phyloP scores from a whole-genome alignment of 176 grass and related monocot genomes.

The Carex parvula region DNA sequence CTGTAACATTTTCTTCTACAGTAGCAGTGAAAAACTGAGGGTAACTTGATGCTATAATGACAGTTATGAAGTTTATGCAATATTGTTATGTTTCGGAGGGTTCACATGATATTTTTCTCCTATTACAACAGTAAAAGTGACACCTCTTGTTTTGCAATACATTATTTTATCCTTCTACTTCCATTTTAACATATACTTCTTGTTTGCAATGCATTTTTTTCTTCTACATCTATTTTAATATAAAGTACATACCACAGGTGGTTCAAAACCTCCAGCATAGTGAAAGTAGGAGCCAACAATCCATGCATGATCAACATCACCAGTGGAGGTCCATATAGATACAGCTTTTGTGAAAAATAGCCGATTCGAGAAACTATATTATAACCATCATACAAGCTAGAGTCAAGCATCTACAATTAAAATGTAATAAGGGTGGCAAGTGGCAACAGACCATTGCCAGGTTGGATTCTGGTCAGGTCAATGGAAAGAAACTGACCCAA shows the following conservation, averaged over 20 bases:
- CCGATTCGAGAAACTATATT: slow-evolving; percentile 81
- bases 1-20: background rate
- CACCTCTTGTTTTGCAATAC: background rate
- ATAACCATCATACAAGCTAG: background rate
- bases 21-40: background rate
- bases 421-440: background rate
- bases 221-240: background rate
- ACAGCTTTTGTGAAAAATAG: slow-evolving; percentile 96
- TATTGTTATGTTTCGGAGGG: background rate
- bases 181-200: background rate
- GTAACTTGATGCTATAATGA: background rate
- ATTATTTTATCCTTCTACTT: background rate
- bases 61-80: background rate
- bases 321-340: slow-evolving; percentile 97
- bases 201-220: background rate
- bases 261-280: slow-evolving; percentile 82
- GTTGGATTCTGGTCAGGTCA: background rate
- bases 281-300: slow-evolving; percentile 93
- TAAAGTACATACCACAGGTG: slow-evolving; percentile 45
- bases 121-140: background rate
- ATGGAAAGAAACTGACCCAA: background rate
- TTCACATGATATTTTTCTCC: background rate
- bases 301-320: slow-evolving; percentile 90
- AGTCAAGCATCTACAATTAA: background rate
- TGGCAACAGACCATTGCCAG: background rate